Base-by-base conservation (phyloP, 345 rosid species). In the Schrenkiella parvula region DNA sequence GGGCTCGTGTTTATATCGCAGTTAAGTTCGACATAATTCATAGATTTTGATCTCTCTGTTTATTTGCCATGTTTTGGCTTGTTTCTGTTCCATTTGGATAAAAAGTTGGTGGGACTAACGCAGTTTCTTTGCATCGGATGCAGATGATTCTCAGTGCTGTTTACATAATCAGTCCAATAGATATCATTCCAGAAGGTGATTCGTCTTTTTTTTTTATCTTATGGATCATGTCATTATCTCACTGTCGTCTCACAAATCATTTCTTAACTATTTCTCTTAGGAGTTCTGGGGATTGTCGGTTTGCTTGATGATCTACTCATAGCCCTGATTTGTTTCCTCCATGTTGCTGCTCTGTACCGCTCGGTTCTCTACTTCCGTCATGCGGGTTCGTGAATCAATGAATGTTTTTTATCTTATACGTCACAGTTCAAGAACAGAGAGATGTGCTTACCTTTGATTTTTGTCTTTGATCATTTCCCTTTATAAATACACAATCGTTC, bases 181-280 rank as follows among this genome's bases (percentile, higher is more conserved):
- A 95, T 73, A 76, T 89, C 76, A 84, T 95, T 77, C 96, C 96
- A 8, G 96, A 93, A 91, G 98, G 98, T 89, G 76, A 31, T 39
- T 55, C 4, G 1, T 51, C 59, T 2, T 21, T 41, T 7, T 32
- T 8, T 8, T 3, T 37, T n/a, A 41, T 62, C 50, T 8, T 12
- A 66, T 53, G 37, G 62, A 61, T 53, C 28, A 1, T 53, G 25
- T 23, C 26, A 39, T 13, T 15, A 4, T 55, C 11, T 46, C 60
- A 28, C 4, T 66, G 28, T 66, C 31, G n/a, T 58, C 73, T 42
- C 50, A 67, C 52, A 18, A 48, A 44, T 19, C 37, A 1, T 47
- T 48, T 28, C 34, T 2, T 6, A 13, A 13, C 37, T 59, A 22
- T 25, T 10, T 64, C 17, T 23, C 63, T 21, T 80, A 93, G 97